Evolutionary conservation across 257 asterid genomes (phyloP).

Genomic region (Datura wrightii): DNA sequence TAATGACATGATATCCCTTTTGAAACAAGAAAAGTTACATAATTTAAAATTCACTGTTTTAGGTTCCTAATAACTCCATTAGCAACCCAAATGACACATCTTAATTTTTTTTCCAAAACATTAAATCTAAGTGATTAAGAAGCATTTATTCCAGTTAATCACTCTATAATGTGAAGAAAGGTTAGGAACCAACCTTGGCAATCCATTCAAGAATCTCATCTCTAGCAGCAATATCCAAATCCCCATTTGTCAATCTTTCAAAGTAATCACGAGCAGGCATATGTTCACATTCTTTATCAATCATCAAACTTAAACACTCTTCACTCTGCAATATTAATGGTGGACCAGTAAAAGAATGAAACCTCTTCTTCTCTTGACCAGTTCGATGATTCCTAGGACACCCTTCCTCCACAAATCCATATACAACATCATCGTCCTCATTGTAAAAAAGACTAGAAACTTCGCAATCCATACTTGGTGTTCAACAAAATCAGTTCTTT

Average conservation of each 20-base stretch:
- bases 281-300: slow-evolving; percentile 45
- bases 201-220: slow-evolving; percentile 53
- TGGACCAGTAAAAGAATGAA: slow-evolving; percentile 36
- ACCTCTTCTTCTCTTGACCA: slow-evolving; percentile 22
- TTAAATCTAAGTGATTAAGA: not conserved
- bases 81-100: not conserved
- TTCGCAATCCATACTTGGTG: slow-evolving; percentile 47
- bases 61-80: not conserved
- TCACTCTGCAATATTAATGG: slow-evolving; percentile 43
- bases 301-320: slow-evolving; percentile 46
- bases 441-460: slow-evolving; percentile 45
- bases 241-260: slow-evolving; percentile 49
- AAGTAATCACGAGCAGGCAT: slow-evolving; percentile 52
- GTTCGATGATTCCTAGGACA: slow-evolving; percentile 36
- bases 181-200: slow-evolving; percentile 41
- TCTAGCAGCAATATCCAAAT: slow-evolving; percentile 48
- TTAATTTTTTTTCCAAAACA: not conserved
- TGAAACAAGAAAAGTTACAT: slow-evolving; percentile 25
- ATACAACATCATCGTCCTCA: slow-evolving; percentile 33
- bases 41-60: slow-evolving; percentile 12
- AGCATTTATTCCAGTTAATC: not conserved
- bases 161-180: not conserved
- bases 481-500: not conserved
- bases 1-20: slow-evolving; percentile 29
- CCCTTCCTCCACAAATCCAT: slow-evolving; percentile 33